Evolutionary conservation across 106 monocot species (phyloP).

Genomic region (Platanthera zijinensis): DNA sequence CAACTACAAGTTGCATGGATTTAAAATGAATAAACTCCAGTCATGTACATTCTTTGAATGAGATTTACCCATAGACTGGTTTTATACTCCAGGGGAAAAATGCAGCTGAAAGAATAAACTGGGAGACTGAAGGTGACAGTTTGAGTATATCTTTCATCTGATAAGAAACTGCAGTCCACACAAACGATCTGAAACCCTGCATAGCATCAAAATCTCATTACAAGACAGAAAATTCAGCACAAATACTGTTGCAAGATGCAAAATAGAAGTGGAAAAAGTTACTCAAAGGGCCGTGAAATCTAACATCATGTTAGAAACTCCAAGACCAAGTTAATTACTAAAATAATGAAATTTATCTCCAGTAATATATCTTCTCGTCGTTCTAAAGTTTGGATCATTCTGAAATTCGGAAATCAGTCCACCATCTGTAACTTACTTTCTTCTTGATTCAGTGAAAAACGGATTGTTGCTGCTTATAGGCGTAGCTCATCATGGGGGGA

Average conservation of each 20-base stretch:
- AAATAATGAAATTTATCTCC: background rate
- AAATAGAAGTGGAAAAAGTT: background rate
- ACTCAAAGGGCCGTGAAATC: background rate
- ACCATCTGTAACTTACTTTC: too few relatives aligned
- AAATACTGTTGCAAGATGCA: background rate
- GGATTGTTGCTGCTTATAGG: background rate
- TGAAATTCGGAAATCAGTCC: too few relatives aligned
- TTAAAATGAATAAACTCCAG: background rate
- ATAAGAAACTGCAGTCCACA: conserved; percentile 86
- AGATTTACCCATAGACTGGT: conserved; percentile 61
- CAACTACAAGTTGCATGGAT: background rate
- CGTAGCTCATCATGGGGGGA: background rate
- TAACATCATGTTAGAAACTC: background rate
- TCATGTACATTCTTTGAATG: background rate
- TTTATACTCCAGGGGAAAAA: conserved; percentile 78
- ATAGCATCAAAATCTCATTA: conserved; percentile 3
- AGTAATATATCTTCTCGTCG: background rate
- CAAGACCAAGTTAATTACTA: background rate
- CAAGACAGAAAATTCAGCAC: background rate
- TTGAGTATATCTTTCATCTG: conserved; percentile 77
- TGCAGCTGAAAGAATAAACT: conserved; percentile 52
- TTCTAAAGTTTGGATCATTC: too few relatives aligned
- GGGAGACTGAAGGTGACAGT: conserved; percentile 63
- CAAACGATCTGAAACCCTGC: conserved; percentile 86
- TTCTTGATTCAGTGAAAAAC: background rate